Evolutionary conservation across 345 rosid species (phyloP).

Genomic region (Raphanus sativus): DNA sequence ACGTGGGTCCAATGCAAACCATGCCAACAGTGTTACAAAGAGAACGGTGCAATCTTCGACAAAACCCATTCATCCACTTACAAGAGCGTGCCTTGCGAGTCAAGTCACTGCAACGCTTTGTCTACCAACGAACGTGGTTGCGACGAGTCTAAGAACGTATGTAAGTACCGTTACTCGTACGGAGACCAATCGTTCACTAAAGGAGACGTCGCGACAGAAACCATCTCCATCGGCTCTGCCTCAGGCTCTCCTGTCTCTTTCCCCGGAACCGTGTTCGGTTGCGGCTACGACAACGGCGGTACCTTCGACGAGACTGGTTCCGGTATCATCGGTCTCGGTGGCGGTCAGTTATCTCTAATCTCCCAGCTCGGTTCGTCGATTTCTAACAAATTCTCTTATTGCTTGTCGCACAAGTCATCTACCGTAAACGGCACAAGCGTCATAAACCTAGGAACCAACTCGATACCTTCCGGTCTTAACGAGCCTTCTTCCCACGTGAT

Average conservation of each 20-base stretch:
- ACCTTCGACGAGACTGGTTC: conserved; percentile 43
- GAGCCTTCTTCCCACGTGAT: conserved; percentile 11
- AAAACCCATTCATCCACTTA: conserved; percentile 50
- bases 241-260: conserved; percentile 40
- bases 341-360: conserved; percentile 49
- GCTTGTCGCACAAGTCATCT: conserved; percentile 51
- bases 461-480: conserved; percentile 42
- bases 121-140: conserved; percentile 21
- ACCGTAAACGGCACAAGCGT: conserved; percentile 37
- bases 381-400: conserved; percentile 59
- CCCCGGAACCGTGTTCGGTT: conserved; percentile 46
- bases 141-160: conserved; percentile 6
- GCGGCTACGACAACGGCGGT: conserved; percentile 52
- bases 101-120: conserved; percentile 40
- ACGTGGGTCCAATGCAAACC: conserved; percentile 68
- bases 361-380: conserved; percentile 48
- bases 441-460: conserved; percentile 52
- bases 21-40: conserved; percentile 51
- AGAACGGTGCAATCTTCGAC: conserved; percentile 50
- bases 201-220: conserved; percentile 53
- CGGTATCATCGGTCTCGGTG: conserved; percentile 66
- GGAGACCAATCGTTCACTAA: conserved; percentile 43
- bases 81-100: conserved; percentile 37
- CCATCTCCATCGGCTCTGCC: conserved; percentile 45
- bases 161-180: conserved; percentile 38